Conservation (phyloP, 2,329 filamentous ascomycete species). For the Chaetomium strumarium region DNA sequence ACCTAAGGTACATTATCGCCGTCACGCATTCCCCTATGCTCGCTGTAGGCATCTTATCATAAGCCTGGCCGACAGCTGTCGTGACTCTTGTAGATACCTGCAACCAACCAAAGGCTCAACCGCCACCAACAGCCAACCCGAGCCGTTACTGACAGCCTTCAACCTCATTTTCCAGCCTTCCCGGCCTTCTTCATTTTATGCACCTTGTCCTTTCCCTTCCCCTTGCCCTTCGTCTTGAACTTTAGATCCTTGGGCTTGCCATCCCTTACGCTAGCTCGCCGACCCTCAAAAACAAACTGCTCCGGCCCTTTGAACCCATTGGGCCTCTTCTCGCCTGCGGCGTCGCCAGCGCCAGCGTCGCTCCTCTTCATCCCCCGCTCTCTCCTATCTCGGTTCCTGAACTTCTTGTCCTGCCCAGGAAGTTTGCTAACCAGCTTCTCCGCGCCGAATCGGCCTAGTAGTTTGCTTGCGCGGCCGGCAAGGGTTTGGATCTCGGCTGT, state of each 20-base stretch:
- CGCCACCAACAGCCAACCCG: background rate
- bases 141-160: background rate
- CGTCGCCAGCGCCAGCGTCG: slow-evolving; percentile 14
- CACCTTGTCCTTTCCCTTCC: slow-evolving; percentile 33
- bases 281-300: slow-evolving; percentile 74
- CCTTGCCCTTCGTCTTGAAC: slow-evolving; percentile 41
- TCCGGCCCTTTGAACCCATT: slow-evolving; percentile 55
- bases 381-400: slow-evolving; percentile 21
- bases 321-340: background rate
- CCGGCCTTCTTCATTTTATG: slow-evolving; percentile 9
- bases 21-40: too few relatives aligned
- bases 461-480: slow-evolving; percentile 66
- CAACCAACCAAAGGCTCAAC: too few relatives aligned
- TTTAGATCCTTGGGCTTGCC: slow-evolving; percentile 58
- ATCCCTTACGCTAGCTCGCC: slow-evolving; percentile 62
- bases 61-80: too few relatives aligned
- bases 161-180: slow-evolving; percentile 2
- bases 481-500: slow-evolving; percentile 64
- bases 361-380: slow-evolving; percentile 12
- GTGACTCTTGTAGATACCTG: too few relatives aligned
- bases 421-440: slow-evolving; percentile 29
- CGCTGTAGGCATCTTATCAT: too few relatives aligned
- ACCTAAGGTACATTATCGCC: too few relatives aligned
- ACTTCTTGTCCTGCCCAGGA: slow-evolving; percentile 31
- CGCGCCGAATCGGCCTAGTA: slow-evolving; percentile 66